These are phyloP conservation scores for Stromatinia cepivora DNA, from an alignment of 2,329 filamentous ascomycete species.

Conservation along the genomic window DNA sequence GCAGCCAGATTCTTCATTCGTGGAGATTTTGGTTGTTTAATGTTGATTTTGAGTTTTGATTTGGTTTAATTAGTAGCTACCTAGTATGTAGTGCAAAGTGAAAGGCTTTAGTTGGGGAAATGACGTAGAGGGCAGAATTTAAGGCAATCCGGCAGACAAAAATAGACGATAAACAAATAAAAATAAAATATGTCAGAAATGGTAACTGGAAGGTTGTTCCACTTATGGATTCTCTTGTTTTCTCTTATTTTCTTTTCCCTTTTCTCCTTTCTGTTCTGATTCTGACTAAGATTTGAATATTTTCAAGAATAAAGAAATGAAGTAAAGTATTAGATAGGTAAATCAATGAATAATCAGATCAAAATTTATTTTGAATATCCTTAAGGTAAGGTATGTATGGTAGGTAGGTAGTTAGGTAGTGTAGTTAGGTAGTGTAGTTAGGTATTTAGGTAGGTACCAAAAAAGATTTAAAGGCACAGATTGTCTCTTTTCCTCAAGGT, in stretches of 20 bases:
- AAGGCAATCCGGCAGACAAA: conserved; percentile 15
- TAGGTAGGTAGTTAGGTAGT: not conserved
- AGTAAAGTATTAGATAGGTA: not conserved
- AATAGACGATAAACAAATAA: not conserved
- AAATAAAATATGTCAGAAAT: not conserved
- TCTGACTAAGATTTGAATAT: not conserved
- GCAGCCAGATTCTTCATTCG: conserved; percentile 22
- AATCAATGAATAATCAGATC: not conserved
- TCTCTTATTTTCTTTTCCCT: not conserved
- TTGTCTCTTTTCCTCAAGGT: too few relatives aligned
- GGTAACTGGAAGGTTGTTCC: not conserved
- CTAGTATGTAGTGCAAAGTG: conserved; percentile 10
- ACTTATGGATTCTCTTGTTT: not conserved
- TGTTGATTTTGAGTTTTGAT: conserved; percentile 10
- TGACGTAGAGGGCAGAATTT: conserved; percentile 17
- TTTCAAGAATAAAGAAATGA: not conserved
- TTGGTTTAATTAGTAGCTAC: conserved; percentile 5
- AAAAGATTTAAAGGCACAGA: too few relatives aligned
- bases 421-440: not conserved
- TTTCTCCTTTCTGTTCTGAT: not conserved
- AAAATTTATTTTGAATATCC: not conserved
- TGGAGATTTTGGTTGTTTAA: not conserved
- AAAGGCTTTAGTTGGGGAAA: conserved; percentile 13
- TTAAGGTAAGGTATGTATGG: not conserved
- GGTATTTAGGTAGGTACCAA: not conserved